These are phyloP conservation scores for Colletotrichum zoysiae DNA, from an alignment of 2,329 filamentous ascomycete species.

Conservation along the genomic window DNA sequence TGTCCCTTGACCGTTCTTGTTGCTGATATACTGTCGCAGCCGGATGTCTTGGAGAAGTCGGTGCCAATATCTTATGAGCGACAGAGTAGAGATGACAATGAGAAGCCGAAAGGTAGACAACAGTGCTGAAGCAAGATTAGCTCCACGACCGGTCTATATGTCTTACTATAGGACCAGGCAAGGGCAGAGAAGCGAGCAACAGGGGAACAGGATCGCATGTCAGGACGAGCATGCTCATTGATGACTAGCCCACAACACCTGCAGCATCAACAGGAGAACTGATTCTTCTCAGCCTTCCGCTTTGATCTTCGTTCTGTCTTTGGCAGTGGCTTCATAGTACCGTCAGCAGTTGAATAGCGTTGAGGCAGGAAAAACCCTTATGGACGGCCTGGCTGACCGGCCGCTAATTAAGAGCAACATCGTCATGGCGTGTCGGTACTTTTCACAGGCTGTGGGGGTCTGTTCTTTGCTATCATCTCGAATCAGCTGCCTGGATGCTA, in stretches of 20 bases:
- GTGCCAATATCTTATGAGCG: not conserved
- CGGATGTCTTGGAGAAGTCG: not conserved
- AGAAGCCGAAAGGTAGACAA: not conserved
- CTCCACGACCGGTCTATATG: not conserved
- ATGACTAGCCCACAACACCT: constrained; percentile 20
- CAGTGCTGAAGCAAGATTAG: too few species aligned
- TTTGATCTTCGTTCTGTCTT: constrained; percentile 1
- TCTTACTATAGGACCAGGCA: not conserved
- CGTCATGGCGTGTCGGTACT: not conserved
- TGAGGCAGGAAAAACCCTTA: not conserved
- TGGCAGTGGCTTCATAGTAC: not conserved
- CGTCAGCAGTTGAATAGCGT: not conserved
- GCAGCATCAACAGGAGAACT: constrained; percentile 23
- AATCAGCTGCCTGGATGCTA: not conserved
- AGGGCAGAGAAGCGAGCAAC: not conserved
- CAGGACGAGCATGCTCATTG: not conserved
- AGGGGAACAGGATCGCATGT: not conserved
- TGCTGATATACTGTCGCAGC: too few species aligned
- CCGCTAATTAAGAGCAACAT: too few species aligned
- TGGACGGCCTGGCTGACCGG: too few species aligned
- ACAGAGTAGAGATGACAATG: not conserved
- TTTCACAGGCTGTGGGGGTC: not conserved
- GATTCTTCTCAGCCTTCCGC: not conserved
- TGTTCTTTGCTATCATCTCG: not conserved
- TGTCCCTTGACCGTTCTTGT: not conserved